These are phyloP conservation scores for Sextonia rubra DNA, from an alignment of 164 flowering plant genomes.

Conservation along the genomic window DNA sequence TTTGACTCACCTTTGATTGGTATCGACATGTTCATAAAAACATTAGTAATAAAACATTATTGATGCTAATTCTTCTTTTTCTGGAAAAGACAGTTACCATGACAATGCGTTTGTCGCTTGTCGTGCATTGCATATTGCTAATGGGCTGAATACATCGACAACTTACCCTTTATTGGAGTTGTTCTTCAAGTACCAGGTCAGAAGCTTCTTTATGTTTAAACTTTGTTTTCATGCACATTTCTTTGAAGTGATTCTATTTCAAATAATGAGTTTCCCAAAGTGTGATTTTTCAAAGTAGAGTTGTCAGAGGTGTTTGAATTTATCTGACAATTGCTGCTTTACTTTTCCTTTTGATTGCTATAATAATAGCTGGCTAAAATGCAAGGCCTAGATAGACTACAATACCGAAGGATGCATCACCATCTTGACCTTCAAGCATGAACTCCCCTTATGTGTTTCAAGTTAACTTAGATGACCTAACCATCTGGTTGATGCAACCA, in stretches of 20 bases:
- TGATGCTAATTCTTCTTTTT: not conserved
- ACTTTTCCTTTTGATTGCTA: not conserved
- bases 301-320: not conserved
- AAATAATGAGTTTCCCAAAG: not conserved
- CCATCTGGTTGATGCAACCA: too few relatives aligned
- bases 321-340: not conserved
- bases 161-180: constrained; percentile 61
- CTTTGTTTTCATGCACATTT: not conserved
- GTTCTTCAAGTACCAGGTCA: constrained; percentile 79
- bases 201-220: not conserved
- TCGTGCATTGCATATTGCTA: constrained; percentile 74
- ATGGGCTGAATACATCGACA: constrained; percentile 50
- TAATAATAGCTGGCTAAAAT: not conserved
- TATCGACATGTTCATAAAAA: too few relatives aligned
- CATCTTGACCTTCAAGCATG: not conserved
- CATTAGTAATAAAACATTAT: not conserved
- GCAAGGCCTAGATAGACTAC: not conserved
- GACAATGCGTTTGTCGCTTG: constrained; percentile 72
- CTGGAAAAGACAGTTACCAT: constrained; percentile 63
- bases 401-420: not conserved
- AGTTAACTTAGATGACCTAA: too few relatives aligned
- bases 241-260: too few relatives aligned
- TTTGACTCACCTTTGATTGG: not conserved
- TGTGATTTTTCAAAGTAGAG: not conserved
- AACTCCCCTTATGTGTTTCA: not conserved